Evolutionary conservation across 2,329 filamentous ascomycete species (phyloP), one percentile per base, ranked within the genome.

Genomic region (Alternaria consortialis): DNA sequence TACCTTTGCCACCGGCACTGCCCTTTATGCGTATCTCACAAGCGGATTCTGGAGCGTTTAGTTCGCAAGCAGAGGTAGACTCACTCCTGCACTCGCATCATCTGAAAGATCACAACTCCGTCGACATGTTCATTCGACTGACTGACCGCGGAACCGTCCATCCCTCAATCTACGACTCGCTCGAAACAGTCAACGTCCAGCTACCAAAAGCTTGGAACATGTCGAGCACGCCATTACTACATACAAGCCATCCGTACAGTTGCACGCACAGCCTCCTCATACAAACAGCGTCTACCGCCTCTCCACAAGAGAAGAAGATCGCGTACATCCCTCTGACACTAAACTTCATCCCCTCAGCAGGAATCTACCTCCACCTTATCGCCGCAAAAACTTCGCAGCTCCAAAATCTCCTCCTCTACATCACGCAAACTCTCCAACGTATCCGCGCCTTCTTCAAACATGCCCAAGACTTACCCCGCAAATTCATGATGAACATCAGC

Each of bases 381-480:
- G 91, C 94, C 0, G 93, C 91, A 15, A 97, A 96, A 71, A 90
- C 93, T 5, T 96, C 94, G 0, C 91, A 92, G 43, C 80, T 98
- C 15, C 92, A 97, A 70, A 97, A 95, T 65, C 79, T 98, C 12
- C 81, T 97, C 7, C 86, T 93, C 50, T 98, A 99, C 74, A 85
- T 97, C 44, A 88, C 88, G 57, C 92, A 97, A 74, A 89, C 91
- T 0, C 88, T 95, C 64, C 84, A 87, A 34, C 91, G 94, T 66
- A 91, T 97, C 81, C 83, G 89, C 25, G 85, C 88, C 3, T 94
- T 97, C 75, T 97, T 92, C 87, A 91, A 91, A 70, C 90, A 91
- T 36, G 90, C 92, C 2, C 87, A 92, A 63, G 91, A 96, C 58
- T 83, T 97, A 7, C 92, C 93, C 0, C 84, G 82, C 12, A 87